Conservation (phyloP, 202 grass and related monocot species). For the Carex arenaria region DNA sequence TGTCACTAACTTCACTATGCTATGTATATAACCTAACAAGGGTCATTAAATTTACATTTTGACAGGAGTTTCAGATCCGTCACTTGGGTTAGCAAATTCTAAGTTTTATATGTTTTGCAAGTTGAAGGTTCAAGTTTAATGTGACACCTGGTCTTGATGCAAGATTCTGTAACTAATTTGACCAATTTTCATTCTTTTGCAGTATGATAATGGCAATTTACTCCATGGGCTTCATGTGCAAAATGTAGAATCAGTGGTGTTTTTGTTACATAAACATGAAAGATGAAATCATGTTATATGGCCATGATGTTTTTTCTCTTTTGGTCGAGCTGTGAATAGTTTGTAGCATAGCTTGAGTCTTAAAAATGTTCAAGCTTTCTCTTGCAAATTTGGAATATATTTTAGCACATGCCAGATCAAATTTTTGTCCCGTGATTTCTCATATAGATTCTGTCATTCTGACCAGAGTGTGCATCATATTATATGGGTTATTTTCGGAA, state of each 20-base stretch:
- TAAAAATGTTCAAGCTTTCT: not conserved
- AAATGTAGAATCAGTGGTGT: not conserved
- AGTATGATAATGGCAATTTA: not conserved
- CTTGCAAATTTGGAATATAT: not conserved
- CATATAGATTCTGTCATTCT: not conserved
- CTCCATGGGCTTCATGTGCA: not conserved
- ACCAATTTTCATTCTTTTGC: not conserved
- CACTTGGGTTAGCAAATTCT: not conserved
- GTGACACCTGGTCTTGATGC: not conserved
- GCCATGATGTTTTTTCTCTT: constrained; percentile 3
- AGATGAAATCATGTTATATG: not conserved
- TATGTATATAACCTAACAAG: not conserved
- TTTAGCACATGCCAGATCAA: not conserved
- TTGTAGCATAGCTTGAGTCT: not conserved
- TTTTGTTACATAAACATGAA: constrained; percentile 1
- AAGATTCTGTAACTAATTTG: not conserved
- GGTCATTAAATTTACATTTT: not conserved
- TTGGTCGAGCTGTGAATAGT: constrained; percentile 13
- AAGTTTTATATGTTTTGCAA: not conserved
- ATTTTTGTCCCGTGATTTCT: not conserved
- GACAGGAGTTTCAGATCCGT: not conserved
- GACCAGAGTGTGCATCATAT: not conserved
- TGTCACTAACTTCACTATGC: not conserved
- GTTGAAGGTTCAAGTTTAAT: not conserved
- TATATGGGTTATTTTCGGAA: not conserved